Conservation (phyloP, 2,329 filamentous ascomycete species). For the Xylariaceae sp. region DNA sequence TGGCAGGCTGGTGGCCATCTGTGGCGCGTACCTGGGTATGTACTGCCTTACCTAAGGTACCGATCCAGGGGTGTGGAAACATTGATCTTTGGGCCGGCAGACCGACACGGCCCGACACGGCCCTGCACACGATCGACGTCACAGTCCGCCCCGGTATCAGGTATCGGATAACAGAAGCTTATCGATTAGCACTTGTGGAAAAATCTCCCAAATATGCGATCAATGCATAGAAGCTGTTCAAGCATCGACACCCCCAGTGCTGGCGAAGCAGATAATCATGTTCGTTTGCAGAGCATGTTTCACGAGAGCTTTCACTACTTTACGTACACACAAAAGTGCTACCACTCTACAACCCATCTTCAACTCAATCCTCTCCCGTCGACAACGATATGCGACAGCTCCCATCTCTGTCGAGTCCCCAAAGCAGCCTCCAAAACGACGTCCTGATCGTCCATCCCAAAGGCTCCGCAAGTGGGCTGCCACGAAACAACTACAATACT, state of each 20-base stretch:
- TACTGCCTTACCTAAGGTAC: too few relatives aligned
- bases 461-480: conserved; percentile 41
- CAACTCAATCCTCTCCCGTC: conserved; percentile 8
- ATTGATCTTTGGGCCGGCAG: too few relatives aligned
- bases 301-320: conserved; percentile 29
- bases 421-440: conserved; percentile 13
- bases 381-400: conserved; percentile 24
- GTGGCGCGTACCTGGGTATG: too few relatives aligned
- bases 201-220: conserved; percentile 9
- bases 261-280: conserved; percentile 35
- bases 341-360: conserved; percentile 10
- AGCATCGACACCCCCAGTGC: not conserved
- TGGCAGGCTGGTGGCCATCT: not conserved
- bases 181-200: conserved; percentile 12
- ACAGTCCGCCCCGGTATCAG: not conserved
- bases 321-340: conserved; percentile 13
- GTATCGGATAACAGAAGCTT: not conserved
- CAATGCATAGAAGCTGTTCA: not conserved
- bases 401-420: not conserved
- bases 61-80: too few relatives aligned
- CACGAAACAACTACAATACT: conserved; percentile 61
- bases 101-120: not conserved
- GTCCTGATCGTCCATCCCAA: conserved; percentile 21
- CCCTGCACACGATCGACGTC: not conserved
- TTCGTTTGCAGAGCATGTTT: conserved; percentile 44